These are phyloP conservation scores for Penicillium verrucosum DNA, from an alignment of 2,329 filamentous ascomycete genomes.

Conservation along the genomic window DNA sequence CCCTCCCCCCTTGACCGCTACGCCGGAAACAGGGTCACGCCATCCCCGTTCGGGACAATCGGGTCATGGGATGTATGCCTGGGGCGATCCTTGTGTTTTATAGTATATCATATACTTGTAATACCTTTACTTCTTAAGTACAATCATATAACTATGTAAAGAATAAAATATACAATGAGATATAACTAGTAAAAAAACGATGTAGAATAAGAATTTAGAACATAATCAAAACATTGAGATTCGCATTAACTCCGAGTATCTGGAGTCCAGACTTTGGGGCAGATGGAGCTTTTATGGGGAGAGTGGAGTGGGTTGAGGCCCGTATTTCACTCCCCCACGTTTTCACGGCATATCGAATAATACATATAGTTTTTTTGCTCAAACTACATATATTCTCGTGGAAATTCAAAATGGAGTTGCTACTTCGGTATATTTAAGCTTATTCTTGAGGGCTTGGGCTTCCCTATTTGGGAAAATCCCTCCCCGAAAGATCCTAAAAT, in stretches of 20 bases:
- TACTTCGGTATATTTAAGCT: not conserved
- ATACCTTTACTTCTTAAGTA: not conserved
- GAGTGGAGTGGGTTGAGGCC: conserved; percentile 3
- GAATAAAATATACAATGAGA: not conserved
- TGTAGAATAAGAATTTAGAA: not conserved
- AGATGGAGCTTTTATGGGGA: conserved; percentile 4
- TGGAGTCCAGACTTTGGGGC: not conserved
- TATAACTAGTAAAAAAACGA: too few species aligned
- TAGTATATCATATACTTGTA: not conserved
- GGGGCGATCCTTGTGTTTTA: conserved; percentile 3
- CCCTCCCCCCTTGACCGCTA: conserved; percentile 10
- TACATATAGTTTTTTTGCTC: too few species aligned
- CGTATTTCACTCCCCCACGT: conserved; percentile 4
- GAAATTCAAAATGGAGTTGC: not conserved
- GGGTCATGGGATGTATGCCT: conserved; percentile 24
- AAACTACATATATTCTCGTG: too few species aligned
- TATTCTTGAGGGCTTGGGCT: not conserved
- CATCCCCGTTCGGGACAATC: conserved; percentile 8
- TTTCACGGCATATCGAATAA: not conserved
- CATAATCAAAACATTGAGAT: not conserved
- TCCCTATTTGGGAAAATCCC: not conserved
- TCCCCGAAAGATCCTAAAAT: not conserved
- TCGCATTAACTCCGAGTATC: conserved; percentile 3
- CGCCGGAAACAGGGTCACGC: conserved; percentile 9
- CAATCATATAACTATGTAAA: not conserved